phyloP scores from a whole-genome alignment of 1,139 yeast genomes.

The Ogataea hybrid region DNA sequence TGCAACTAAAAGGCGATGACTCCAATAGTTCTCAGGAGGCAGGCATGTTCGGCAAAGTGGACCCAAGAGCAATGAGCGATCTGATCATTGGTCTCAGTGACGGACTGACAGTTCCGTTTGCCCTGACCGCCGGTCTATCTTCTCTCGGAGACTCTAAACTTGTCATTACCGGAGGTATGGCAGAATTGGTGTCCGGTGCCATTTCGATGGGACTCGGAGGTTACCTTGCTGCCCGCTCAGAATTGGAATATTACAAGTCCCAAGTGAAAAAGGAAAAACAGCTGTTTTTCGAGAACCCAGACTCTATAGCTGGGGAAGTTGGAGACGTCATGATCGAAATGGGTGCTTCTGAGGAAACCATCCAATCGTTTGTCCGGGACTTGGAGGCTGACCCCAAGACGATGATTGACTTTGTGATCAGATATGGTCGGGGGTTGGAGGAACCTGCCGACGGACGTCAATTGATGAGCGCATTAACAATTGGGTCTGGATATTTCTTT shows the following conservation, averaged over 20 bases:
- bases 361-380: slow-evolving; percentile 63
- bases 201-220: slow-evolving; percentile 89
- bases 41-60: slow-evolving; percentile 27
- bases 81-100: slow-evolving; percentile 76
- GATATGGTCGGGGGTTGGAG: slow-evolving; percentile 73
- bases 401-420: slow-evolving; percentile 69
- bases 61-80: slow-evolving; percentile 80
- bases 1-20: neutral
- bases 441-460: slow-evolving; percentile 82
- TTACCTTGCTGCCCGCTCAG: slow-evolving; percentile 77
- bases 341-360: slow-evolving; percentile 67
- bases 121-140: slow-evolving; percentile 78
- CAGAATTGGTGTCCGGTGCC: slow-evolving; percentile 80
- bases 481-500: slow-evolving; percentile 69
- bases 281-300: slow-evolving; percentile 65
- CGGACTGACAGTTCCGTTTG: slow-evolving; percentile 83
- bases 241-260: slow-evolving; percentile 64
- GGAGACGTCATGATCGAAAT: slow-evolving; percentile 70
- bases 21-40: neutral
- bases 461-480: slow-evolving; percentile 71
- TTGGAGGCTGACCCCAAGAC: slow-evolving; percentile 64
- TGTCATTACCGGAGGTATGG: slow-evolving; percentile 84
- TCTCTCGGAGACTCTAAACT: slow-evolving; percentile 71
- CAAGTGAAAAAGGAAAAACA: slow-evolving; percentile 72
- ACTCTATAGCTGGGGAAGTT: slow-evolving; percentile 55